Evolutionary conservation across 2,329 filamentous ascomycete species (phyloP), one percentile per base, ranked within the genome.

Genomic region (Chrysoporthe cubensis): DNA sequence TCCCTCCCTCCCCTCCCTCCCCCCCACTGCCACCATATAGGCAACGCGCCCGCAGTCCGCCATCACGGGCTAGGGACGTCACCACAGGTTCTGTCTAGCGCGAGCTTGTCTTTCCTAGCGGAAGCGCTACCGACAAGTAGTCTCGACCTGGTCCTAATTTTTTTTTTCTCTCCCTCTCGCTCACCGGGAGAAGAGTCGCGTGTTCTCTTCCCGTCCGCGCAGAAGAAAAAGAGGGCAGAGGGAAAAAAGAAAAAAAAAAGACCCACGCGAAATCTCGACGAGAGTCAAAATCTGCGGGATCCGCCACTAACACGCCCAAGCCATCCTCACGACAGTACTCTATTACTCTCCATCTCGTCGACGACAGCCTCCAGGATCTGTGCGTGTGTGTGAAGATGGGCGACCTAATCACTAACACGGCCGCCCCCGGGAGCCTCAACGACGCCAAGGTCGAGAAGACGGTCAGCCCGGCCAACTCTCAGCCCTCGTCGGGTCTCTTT

Each of bases 381-480:
- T 26, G 26, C 26, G 26, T 26, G 26, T 26, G 26, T 26, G 26
- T 44, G 37, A 58, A 58, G 21, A 69, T 70, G 68, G 66, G 62
- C n/a, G 62, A 62, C 56, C 37, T 59, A 59, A 50, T 61, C 64
- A 68, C 66, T 46, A 44, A 54, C 21, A 50, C 54, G 14, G 52
- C 65, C 16, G 21, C 66, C 4, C 44, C 56, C 34, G 48, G 18
- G 37, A 54, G 40, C 32, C 56, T 44, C 40, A 50, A 46, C 54
- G 68, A 70, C 46, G 61, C 58, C 37, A 70, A 70, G 46, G 54
- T 58, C 13, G 68, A 70, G 26, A 70, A 70, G 68, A 66, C 62
- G 16, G n/a, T 61, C n/a, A 68, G 66, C 48, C n/a, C 59, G 50
- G 61, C 44, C 26, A 62, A 65, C 58, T 68, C 66, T 40, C 68